Evolutionary conservation across 1,139 yeast species (phyloP).

Genomic region (Candida anutae): DNA sequence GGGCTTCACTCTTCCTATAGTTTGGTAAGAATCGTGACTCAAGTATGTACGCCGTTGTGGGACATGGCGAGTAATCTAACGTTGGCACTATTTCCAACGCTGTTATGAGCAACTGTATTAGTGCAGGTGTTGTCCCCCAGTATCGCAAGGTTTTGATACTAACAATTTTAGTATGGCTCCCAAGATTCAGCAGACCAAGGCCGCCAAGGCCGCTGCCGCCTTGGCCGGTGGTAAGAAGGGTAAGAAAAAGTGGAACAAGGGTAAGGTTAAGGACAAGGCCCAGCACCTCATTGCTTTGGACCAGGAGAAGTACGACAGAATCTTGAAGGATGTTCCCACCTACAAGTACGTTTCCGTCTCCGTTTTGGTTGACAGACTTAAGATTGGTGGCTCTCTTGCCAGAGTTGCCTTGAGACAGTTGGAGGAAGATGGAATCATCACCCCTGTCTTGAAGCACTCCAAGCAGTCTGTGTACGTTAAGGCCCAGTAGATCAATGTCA

Average conservation of each 20-base stretch:
- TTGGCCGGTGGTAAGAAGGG: conserved; percentile 99
- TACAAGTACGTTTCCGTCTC: conserved; percentile 98
- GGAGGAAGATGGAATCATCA: conserved; percentile 92
- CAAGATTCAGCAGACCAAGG: conserved; percentile 98
- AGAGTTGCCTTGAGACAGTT: conserved; percentile 96
- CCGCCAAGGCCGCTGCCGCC: conserved; percentile 99
- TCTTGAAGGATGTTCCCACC: conserved; percentile 98
- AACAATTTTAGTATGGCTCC: conserved; percentile 94
- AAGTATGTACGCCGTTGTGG: conserved; percentile 1
- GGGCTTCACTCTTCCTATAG: too few species aligned
- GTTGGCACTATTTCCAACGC: too few species aligned
- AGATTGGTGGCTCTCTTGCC: conserved; percentile 98
- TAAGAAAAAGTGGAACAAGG: conserved; percentile 99
- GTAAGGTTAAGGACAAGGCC: conserved; percentile 99
- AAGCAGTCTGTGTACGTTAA: conserved; percentile 92
- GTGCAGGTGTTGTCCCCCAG: too few species aligned
- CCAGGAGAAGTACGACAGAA: conserved; percentile 98
- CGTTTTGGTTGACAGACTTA: conserved; percentile 97
- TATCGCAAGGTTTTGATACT: too few species aligned
- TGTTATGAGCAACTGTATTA: too few species aligned
- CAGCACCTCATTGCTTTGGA: conserved; percentile 96
- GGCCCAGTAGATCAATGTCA: conserved; percentile 4
- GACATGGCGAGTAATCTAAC: too few species aligned
- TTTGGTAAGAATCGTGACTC: background rate
- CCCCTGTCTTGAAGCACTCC: conserved; percentile 91